A percentile compares a stretch with the other conserved stretches of the same genome.
Conservation (phyloP, 345 rosid genomes). For the Lepidium didymum region DNA sequence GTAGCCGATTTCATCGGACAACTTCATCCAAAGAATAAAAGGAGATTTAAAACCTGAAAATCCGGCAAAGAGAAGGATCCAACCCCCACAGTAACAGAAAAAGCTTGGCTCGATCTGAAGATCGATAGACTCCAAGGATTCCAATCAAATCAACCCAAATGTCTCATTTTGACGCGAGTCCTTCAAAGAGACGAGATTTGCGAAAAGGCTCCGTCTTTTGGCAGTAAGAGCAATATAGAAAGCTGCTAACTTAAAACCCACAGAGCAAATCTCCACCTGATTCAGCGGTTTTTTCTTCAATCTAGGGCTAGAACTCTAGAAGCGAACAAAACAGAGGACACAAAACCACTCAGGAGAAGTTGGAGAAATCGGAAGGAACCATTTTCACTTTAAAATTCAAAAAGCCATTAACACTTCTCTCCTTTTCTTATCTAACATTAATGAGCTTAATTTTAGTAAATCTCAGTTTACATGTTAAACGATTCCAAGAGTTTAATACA, state of each 20-base stretch:
- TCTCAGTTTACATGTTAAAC: neutral
- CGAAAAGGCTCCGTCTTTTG: neutral
- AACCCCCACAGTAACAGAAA: neutral
- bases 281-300: neutral
- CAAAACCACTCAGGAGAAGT: neutral
- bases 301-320: neutral
- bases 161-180: neutral
- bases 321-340: neutral
- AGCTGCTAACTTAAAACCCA: neutral
- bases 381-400: neutral
- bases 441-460: neutral
- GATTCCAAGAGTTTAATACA: neutral
- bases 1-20: slow-evolving; percentile 15
- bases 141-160: slow-evolving; percentile 19
- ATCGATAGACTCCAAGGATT: neutral
- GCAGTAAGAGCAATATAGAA: neutral
- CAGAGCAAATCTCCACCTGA: neutral
- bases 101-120: slow-evolving; percentile 19
- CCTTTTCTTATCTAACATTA: neutral
- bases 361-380: neutral
- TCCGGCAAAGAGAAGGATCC: neutral
- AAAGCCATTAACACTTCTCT: neutral
- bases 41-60: slow-evolving; percentile 8
- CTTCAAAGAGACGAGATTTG: neutral
- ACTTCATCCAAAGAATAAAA: neutral